Evolutionary conservation across 805 yeast genomes (phyloP).

Genomic region (Candida odintsovae): DNA sequence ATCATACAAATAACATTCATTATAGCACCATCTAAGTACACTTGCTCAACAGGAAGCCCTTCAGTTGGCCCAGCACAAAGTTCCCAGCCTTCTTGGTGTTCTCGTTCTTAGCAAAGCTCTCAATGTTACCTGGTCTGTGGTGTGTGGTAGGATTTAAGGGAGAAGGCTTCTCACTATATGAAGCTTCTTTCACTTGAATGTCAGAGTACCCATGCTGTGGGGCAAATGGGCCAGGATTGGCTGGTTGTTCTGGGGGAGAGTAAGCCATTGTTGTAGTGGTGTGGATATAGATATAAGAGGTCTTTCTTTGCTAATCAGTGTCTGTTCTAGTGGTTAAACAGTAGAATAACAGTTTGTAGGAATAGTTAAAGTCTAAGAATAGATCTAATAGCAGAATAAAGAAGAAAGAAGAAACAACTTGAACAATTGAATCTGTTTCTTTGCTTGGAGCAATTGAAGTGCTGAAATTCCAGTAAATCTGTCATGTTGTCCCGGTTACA

Average conservation of each 20-base stretch:
- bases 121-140: constrained; percentile 8
- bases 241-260: constrained; percentile 18
- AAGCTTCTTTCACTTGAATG: constrained; percentile 6
- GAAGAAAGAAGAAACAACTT: too few species aligned
- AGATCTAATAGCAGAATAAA: too few species aligned
- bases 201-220: constrained; percentile 20
- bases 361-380: too few species aligned
- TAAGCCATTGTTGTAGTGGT: background rate
- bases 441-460: too few species aligned
- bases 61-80: constrained; percentile 13
- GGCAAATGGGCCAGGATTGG: constrained; percentile 18
- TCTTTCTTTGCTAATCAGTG: too few species aligned
- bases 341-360: too few species aligned
- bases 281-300: too few species aligned
- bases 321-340: too few species aligned
- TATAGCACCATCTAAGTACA: background rate
- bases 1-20: background rate
- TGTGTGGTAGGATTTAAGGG: constrained; percentile 18
- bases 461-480: too few species aligned
- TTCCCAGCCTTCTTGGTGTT: constrained; percentile 23
- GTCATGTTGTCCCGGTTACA: too few species aligned
- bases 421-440: too few species aligned
- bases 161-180: constrained; percentile 13
- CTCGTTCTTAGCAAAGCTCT: constrained; percentile 17
- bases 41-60: constrained; percentile 3